These are phyloP conservation scores for Usnea hakonensis DNA, from an alignment of 495 filamentous ascomycete genomes.

Conservation along the genomic window DNA sequence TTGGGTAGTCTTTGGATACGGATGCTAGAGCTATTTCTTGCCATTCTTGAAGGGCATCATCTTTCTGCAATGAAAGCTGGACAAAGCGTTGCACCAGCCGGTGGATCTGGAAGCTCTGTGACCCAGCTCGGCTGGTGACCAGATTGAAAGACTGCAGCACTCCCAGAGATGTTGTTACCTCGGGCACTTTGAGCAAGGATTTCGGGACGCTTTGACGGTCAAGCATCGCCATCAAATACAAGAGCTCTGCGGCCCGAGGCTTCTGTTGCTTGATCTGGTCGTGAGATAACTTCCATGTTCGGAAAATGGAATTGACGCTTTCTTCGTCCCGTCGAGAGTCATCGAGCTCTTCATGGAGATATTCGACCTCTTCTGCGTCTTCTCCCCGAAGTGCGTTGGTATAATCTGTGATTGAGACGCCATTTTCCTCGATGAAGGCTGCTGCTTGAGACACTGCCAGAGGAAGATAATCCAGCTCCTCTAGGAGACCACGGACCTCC, in stretches of 20 bases:
- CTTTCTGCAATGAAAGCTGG: constrained; percentile 5
- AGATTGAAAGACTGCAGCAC: constrained; percentile 29
- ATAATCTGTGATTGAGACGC: constrained; percentile 25
- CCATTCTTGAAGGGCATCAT: constrained; percentile 3
- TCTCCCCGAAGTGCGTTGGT: constrained; percentile 27
- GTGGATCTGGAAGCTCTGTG: constrained; percentile 21
- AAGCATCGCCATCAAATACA: constrained; percentile 38
- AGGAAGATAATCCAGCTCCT: constrained; percentile 35
- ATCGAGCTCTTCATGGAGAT: constrained; percentile 36
- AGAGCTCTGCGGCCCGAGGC: constrained; percentile 32
- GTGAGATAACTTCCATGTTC: constrained; percentile 45
- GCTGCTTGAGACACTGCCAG: constrained; percentile 44
- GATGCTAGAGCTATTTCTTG: constrained; percentile 5
- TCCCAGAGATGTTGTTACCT: constrained; percentile 28
- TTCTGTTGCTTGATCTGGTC: constrained; percentile 32
- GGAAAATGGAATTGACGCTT: constrained; percentile 33
- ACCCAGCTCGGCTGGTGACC: constrained; percentile 19
- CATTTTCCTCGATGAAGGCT: constrained; percentile 40
- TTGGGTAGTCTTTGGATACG: constrained; percentile 9
- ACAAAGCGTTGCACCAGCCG: constrained; percentile 30
- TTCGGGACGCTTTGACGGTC: constrained; percentile 38
- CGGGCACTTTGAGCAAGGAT: constrained; percentile 23
- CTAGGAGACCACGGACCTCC: constrained; percentile 27
- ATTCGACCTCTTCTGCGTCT: constrained; percentile 29
- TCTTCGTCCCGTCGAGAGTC: constrained; percentile 33